Evolutionary conservation across 2,329 filamentous ascomycete species (phyloP).

Genomic region (Macrophomina tecta): DNA sequence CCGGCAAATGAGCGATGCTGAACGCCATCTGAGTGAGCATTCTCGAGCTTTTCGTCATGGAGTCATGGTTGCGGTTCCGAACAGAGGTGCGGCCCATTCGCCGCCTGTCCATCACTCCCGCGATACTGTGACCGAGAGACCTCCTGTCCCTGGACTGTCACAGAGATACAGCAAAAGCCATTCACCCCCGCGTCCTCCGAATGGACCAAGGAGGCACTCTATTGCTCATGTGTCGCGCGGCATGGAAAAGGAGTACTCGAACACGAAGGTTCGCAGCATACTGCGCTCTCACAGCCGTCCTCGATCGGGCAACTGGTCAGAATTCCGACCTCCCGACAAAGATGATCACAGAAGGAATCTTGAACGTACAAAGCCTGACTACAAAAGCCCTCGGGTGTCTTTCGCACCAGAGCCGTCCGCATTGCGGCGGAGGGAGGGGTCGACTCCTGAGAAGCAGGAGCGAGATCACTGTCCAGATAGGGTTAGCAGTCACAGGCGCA

Average conservation of each 20-base stretch:
- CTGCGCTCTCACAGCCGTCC: slow-evolving; percentile 33
- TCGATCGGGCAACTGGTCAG: slow-evolving; percentile 33
- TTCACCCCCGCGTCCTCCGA: slow-evolving; percentile 31
- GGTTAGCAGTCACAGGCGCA: neutral
- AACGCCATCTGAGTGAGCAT: slow-evolving; percentile 36
- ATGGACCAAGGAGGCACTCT: slow-evolving; percentile 30
- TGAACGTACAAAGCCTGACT: neutral
- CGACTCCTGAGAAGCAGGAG: neutral
- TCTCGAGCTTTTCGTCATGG: slow-evolving; percentile 33
- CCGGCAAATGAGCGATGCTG: slow-evolving; percentile 32
- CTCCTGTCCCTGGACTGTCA: slow-evolving; percentile 26
- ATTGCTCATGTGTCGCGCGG: neutral
- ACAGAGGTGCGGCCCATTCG: neutral
- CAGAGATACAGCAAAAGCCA: slow-evolving; percentile 27
- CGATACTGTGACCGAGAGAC: neutral
- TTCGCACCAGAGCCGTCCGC: slow-evolving; percentile 10
- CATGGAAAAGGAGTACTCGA: neutral
- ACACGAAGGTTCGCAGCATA: slow-evolving; percentile 34
- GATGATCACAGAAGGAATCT: neutral
- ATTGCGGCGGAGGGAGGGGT: neutral
- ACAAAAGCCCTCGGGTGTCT: slow-evolving; percentile 3
- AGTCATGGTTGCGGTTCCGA: neutral
- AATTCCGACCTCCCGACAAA: neutral
- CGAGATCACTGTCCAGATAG: neutral
- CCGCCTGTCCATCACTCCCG: neutral